Base-by-base conservation (phyloP, 2,329 filamentous ascomycete species). In the Botrytis fabae region DNA sequence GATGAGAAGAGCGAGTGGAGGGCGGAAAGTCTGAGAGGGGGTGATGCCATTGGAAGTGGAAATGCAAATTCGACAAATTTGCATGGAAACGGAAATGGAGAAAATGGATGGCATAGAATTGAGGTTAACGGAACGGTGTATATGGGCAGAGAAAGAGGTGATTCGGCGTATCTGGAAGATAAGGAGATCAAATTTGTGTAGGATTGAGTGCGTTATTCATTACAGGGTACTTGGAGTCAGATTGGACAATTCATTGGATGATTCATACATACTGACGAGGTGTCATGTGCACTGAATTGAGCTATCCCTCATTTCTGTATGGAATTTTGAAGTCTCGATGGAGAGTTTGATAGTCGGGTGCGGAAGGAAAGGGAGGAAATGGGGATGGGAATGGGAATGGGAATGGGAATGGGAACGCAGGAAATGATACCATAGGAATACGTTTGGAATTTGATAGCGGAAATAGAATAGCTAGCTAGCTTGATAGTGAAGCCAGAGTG, bases 381-480 rank as follows among this genome's bases (percentile, higher is more conserved):
- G 32, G 32, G 32, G 3, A 32, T 32, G 32, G 51, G n/a, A 28
- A 28, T 2, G n/a, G 51, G n/a, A 57, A 57, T n/a, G 32, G 32
- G 32, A 32, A 32, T 32, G 32, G 51, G n/a, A 28, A 28, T 2
- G n/a, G 51, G n/a, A 57, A 57, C n/a, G n/a, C 14, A 32, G 51
- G 51, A 57, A 28, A 57, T 57, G 51, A 57, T 57, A 57, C 51
- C 51, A 57, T 57, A 57, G 51, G 51, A 57, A 57, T 57, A 57
- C 51, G 51, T 28, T 57, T 57, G 51, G 6, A 57, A 28, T 57
- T 57, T 28, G 14, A 32, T 57, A 57, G 51, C 51, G 51, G 6
- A 18, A 28, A 16, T 28, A 8, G 32, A 32, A 32, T 32, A 32
- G 32, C 32, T 32, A 32, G 4, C 32, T 57, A 57, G 51, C 51